Conservation (phyloP, 352 stramenopile species). For the Pythium graminicola region DNA sequence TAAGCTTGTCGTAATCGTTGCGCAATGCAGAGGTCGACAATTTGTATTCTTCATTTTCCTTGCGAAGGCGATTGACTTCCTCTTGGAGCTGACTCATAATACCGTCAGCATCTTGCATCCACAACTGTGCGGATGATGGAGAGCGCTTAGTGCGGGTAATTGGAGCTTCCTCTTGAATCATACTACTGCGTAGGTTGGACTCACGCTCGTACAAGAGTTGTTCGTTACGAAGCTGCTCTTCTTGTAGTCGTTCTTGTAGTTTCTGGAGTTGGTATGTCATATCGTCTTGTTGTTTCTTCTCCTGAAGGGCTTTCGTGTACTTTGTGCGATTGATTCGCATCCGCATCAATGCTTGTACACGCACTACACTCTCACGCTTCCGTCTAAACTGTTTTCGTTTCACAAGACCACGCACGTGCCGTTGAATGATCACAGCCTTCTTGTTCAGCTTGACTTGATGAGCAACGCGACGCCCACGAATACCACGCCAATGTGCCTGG, state of each 20-base stretch:
- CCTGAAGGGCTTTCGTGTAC: slow-evolving; percentile 62
- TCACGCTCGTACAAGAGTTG: slow-evolving; percentile 49
- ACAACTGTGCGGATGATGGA: slow-evolving; percentile 63
- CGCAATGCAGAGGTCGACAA: slow-evolving; percentile 39
- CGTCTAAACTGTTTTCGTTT: slow-evolving; percentile 33
- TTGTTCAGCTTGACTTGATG: slow-evolving; percentile 45
- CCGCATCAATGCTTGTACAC: slow-evolving; percentile 54
- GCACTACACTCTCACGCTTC: slow-evolving; percentile 17
- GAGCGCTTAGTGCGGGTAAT: slow-evolving; percentile 25
- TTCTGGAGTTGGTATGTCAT: slow-evolving; percentile 82
- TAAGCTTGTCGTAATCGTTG: slow-evolving; percentile 66
- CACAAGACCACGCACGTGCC: slow-evolving; percentile 52
- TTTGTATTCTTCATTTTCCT: slow-evolving; percentile 70
- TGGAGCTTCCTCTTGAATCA: slow-evolving; percentile 10
- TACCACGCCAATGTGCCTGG: slow-evolving; percentile 74
- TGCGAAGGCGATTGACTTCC: slow-evolving; percentile 59
- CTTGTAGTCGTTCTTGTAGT: slow-evolving; percentile 68
- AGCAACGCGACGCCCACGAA: slow-evolving; percentile 48
- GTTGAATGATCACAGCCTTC: slow-evolving; percentile 61
- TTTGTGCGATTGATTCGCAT: slow-evolving; percentile 81
- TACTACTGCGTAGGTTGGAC: slow-evolving; percentile 22
- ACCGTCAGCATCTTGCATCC: slow-evolving; percentile 81
- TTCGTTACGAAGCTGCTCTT: slow-evolving; percentile 75
- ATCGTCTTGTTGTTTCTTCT: slow-evolving; percentile 79
- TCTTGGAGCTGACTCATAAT: slow-evolving; percentile 78